Evolutionary conservation across 257 asterid species (phyloP), one percentile per base, ranked within the genome.

Genomic region (Solanum peruvianum): DNA sequence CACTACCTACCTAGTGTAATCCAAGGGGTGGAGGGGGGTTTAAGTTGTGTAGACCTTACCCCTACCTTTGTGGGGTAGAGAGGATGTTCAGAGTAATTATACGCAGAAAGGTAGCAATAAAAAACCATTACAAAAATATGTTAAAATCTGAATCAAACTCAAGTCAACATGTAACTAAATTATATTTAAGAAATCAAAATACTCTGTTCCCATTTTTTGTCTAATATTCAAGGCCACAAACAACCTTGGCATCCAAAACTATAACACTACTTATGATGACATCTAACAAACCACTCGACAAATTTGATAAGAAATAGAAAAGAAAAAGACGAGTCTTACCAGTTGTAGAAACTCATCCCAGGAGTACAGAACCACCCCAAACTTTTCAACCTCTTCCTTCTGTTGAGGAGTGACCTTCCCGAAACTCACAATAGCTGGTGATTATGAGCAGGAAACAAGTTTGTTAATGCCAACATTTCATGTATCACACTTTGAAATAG

Each of bases 401-500:
- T 94, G 98, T 67, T 92, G 89, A 87, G 98, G 87, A 87, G 90
- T 88, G 85, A 92, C 98, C 87, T 94, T 89, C 85, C 98, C 99
- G 76, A 96, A 96, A 94, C 99, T 95, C 83, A 96, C 95, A 87
- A 96, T 92, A 82, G 94, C 99, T 96, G 97, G 85, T 80, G 42
- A 80, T 80, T 29, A 29, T 11, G 5, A 80, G n/a, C 29, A 80
- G 67, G 29, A 80, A 80, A 80, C 67, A 9, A 80, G 42, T 47
- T 47, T 47, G 67, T 80, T 18, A 80, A 29, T 73, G 82, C 82
- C 58, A 47, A 5, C 29, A 47, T 80, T 80, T 80, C 44, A 80
- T 47, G 67, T 6, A 47, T 27, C 62, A 29, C 44, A 80, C 66
- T 45, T 27, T 27, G 23, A 80, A 47, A 27, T 44, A 29, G 27